A percentile compares a stretch with the other conserved stretches of the same genome.
Conservation (phyloP, 2,329 filamentous ascomycete genomes). For the Microdochium nivale region DNA sequence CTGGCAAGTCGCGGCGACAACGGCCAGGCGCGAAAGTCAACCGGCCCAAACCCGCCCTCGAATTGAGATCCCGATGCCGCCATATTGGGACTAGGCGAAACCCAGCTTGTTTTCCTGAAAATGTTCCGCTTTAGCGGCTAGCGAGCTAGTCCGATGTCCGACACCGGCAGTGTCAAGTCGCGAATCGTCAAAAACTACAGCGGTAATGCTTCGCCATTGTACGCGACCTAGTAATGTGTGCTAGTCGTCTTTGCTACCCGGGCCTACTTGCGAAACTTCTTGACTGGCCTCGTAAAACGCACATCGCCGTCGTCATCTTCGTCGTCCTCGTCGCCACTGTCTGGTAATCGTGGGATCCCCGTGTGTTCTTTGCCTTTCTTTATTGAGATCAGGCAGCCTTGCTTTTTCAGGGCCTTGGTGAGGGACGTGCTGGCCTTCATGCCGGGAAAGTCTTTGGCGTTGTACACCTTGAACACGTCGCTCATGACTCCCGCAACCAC, state of each 20-base stretch:
- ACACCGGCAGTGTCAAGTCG: too few species aligned
- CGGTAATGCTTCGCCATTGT: background rate
- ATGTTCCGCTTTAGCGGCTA: too few species aligned
- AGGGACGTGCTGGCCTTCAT: constrained; percentile 71
- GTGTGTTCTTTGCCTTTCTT: constrained; percentile 72
- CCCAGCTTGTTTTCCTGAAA: too few species aligned
- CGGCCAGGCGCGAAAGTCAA: too few species aligned
- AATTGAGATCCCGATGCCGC: too few species aligned
- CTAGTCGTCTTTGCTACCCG: background rate
- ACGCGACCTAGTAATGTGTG: background rate
- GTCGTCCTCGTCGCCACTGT: constrained; percentile 36
- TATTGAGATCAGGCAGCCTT: constrained; percentile 76
- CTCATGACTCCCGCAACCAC: constrained; percentile 48
- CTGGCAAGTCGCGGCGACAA: too few species aligned
- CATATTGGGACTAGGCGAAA: too few species aligned
- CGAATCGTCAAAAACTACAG: background rate
- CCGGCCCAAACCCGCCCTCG: too few species aligned
- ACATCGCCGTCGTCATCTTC: constrained; percentile 16
- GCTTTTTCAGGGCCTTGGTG: constrained; percentile 66
- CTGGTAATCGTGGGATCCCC: constrained; percentile 26
- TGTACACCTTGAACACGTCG: constrained; percentile 71
- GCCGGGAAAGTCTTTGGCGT: constrained; percentile 77
- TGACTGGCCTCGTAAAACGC: background rate
- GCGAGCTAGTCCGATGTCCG: too few species aligned
- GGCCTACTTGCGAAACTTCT: background rate